Evolutionary conservation across 2,329 filamentous ascomycete genomes (phyloP).

Genomic region (Stagonosporopsis rhizophila): DNA sequence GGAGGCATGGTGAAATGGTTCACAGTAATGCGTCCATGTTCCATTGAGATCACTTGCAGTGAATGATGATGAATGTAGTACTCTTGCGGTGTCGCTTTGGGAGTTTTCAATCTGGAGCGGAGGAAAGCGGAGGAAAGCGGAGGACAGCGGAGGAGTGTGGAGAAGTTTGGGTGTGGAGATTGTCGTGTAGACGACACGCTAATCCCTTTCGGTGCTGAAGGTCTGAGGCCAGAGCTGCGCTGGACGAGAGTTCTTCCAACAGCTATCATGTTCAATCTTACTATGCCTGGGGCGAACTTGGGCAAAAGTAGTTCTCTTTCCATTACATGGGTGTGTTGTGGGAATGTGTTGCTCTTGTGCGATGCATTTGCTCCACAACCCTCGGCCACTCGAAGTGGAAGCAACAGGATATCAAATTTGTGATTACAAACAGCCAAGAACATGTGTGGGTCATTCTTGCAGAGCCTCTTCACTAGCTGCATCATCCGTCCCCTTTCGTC

Average conservation of each 20-base stretch:
- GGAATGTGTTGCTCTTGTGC: not conserved
- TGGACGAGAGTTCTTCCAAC: slow-evolving; percentile 3
- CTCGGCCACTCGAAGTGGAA: not conserved
- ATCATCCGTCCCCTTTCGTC: not conserved
- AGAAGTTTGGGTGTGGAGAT: slow-evolving; percentile 17
- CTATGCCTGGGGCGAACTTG: not conserved
- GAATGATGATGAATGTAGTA: too few species aligned
- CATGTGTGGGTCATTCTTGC: not conserved
- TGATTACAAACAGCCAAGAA: slow-evolving; percentile 8
- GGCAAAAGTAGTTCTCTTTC: too few species aligned
- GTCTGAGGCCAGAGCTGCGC: not conserved
- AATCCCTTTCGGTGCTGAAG: not conserved
- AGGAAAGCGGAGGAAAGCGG: not conserved
- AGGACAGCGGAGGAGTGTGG: slow-evolving; percentile 18
- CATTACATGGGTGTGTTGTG: not conserved
- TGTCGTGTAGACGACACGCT: slow-evolving; percentile 2
- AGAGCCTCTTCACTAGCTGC: not conserved
- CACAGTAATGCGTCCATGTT: not conserved
- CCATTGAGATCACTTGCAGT: too few species aligned
- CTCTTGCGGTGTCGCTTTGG: not conserved
- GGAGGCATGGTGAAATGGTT: not conserved
- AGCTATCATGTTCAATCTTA: not conserved
- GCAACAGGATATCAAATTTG: not conserved
- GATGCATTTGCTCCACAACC: not conserved
- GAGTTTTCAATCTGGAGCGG: slow-evolving; percentile 1